Evolutionary conservation across 352 stramenopile genomes (phyloP), one percentile per base, ranked within the genome.

Genomic region (Nothophytophthora sp.): DNA sequence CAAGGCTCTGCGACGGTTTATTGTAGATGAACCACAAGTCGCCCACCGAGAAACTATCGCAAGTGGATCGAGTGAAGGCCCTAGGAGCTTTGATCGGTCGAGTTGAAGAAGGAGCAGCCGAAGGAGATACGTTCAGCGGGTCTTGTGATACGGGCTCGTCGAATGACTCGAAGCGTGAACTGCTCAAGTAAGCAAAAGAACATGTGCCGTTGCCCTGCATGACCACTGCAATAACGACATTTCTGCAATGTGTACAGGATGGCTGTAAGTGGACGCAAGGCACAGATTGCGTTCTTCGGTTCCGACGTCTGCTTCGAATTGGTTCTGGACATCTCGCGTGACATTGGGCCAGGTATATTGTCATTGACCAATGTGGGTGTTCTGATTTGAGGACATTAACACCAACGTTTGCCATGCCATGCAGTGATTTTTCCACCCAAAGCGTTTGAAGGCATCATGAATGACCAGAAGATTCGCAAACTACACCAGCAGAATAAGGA

Each of bases 401-500:
- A 44, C 19, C 44, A 19, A 44, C 36, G 2, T 13, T 44, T 39
- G 28, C 46, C 45, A 9, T 39, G 36, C 12, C n/a, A 5, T 55
- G 5, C 43, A 94, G 79, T 73, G 16, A 45, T 92, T 5, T 94
- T 92, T 24, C 76, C 81, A 23, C 28, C 64, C 2, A 81, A 86
- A 44, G 69, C 77, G 11, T 91, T 94, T 40, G 83, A 90, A 70
- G 83, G 79, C 3, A 92, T 92, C 39, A 84, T 94, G 67, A 90
- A 72, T 46, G 73, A 90, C 24, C 73, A 88, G 48, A 86, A 88
- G 28, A 70, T 94, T 16, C 73, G 81, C 29, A 92, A 92, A 50
- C 60, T 88, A 5, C 79, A 92, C 48, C 76, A 90, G 42, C 70
- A 73, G 29, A 75, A 67, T 25, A 89, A 89, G 49, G 71, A 86